These are phyloP conservation scores for Blastomyces parvus DNA, from an alignment of 2,329 filamentous ascomycete species.

Conservation along the genomic window DNA sequence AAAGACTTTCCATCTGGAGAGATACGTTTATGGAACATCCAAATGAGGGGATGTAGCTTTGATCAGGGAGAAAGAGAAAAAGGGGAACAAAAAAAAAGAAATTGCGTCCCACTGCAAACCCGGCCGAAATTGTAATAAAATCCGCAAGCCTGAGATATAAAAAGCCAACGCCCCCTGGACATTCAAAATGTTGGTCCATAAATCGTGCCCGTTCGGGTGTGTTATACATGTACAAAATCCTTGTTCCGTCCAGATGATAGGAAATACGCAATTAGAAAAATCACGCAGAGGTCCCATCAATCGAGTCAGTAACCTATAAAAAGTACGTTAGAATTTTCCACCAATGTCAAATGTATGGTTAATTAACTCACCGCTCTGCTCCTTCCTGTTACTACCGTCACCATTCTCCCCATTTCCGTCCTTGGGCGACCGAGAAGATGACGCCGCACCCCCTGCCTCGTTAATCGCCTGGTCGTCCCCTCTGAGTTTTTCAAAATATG, in stretches of 20 bases:
- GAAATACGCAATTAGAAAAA: neutral
- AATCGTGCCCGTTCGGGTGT: neutral
- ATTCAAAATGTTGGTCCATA: neutral
- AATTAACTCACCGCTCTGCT: constrained; percentile 39
- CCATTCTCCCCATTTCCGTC: constrained; percentile 24
- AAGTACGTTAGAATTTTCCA: neutral
- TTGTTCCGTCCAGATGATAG: neutral
- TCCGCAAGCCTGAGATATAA: neutral
- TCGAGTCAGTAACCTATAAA: constrained; percentile 5
- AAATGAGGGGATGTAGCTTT: neutral
- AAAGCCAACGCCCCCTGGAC: neutral
- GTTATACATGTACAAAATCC: neutral
- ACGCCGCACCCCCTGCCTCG: constrained; percentile 16
- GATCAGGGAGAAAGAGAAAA: neutral
- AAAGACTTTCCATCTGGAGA: neutral
- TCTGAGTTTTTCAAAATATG: constrained; percentile 86
- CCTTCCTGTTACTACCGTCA: constrained; percentile 30
- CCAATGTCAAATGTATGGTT: neutral
- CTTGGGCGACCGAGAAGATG: constrained; percentile 18
- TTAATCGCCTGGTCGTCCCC: constrained; percentile 62
- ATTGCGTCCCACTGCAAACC: neutral
- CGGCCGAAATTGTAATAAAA: neutral
- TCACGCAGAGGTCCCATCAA: neutral
- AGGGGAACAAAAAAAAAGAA: neutral
- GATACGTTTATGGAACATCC: neutral